Evolutionary conservation across 2,329 filamentous ascomycete species (phyloP).

Genomic region (Fusarium citri): DNA sequence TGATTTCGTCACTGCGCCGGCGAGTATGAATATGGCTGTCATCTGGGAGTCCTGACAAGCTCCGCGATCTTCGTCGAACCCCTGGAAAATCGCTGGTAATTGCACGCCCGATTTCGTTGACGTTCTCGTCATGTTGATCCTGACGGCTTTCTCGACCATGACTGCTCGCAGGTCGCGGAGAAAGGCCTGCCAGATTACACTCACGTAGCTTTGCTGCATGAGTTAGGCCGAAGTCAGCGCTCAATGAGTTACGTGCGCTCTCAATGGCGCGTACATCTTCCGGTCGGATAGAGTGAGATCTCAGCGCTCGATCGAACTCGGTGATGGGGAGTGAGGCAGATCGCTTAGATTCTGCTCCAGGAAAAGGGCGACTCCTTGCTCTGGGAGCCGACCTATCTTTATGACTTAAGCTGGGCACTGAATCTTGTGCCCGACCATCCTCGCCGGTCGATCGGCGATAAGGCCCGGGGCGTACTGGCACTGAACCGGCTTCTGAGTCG

Average conservation of each 20-base stretch:
- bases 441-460: constrained; percentile 37
- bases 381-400: constrained; percentile 41
- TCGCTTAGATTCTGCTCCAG: constrained; percentile 60
- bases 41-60: constrained; percentile 65
- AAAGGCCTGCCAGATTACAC: constrained; percentile 64
- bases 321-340: constrained; percentile 70
- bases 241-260: constrained; percentile 65
- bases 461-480: constrained; percentile 43
- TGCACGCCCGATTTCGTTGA: constrained; percentile 70
- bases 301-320: constrained; percentile 69
- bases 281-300: constrained; percentile 70
- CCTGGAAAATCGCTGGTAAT: constrained; percentile 66
- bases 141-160: constrained; percentile 62
- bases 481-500: constrained; percentile 38
- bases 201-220: constrained; percentile 51
- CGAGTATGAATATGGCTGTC: constrained; percentile 53
- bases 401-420: constrained; percentile 26
- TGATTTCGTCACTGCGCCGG: constrained; percentile 72
- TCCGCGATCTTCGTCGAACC: constrained; percentile 67
- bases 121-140: constrained; percentile 55
- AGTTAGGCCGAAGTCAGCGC: constrained; percentile 56
- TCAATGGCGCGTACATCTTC: constrained; percentile 66
- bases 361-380: constrained; percentile 56
- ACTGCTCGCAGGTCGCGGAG: constrained; percentile 70
- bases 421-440: constrained; percentile 26